Evolutionary conservation across 257 asterid genomes (phyloP).

Genomic region (Petunia axillaris): DNA sequence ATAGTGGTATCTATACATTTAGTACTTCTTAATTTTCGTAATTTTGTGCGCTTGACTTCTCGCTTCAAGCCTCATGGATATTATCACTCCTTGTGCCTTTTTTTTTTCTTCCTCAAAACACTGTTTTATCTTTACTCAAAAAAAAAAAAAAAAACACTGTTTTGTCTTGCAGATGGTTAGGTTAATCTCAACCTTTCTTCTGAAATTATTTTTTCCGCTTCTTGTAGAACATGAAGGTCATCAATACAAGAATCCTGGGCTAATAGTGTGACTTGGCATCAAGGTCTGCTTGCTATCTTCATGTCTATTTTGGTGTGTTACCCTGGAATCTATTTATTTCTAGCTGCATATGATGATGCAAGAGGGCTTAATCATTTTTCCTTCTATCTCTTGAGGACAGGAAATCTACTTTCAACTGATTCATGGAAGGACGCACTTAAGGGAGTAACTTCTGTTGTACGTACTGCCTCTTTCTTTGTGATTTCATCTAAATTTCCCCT

Average conservation of each 20-base stretch:
- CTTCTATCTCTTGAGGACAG: conserved; percentile 43
- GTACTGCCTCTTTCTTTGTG: conserved; percentile 36
- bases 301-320: not conserved
- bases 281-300: conserved; percentile 53
- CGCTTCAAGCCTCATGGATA: too few relatives aligned
- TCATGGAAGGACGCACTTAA: conserved; percentile 89
- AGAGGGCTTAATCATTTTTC: too few relatives aligned
- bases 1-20: too few relatives aligned
- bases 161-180: not conserved
- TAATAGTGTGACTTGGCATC: conserved; percentile 71
- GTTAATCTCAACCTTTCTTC: not conserved
- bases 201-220: not conserved
- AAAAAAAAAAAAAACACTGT: too few relatives aligned
- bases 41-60: too few relatives aligned
- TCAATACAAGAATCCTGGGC: conserved; percentile 79
- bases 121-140: too few relatives aligned
- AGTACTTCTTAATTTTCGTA: too few relatives aligned
- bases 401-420: conserved; percentile 72
- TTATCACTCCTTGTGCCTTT: too few relatives aligned
- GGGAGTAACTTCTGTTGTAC: conserved; percentile 87
- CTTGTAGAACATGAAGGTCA: conserved; percentile 75
- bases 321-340: too few relatives aligned
- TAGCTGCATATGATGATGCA: too few relatives aligned
- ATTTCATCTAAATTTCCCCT: not conserved
- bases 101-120: too few relatives aligned